phyloP scores from a whole-genome alignment of 257 asterid species.

The Ophiorrhiza pumila region DNA sequence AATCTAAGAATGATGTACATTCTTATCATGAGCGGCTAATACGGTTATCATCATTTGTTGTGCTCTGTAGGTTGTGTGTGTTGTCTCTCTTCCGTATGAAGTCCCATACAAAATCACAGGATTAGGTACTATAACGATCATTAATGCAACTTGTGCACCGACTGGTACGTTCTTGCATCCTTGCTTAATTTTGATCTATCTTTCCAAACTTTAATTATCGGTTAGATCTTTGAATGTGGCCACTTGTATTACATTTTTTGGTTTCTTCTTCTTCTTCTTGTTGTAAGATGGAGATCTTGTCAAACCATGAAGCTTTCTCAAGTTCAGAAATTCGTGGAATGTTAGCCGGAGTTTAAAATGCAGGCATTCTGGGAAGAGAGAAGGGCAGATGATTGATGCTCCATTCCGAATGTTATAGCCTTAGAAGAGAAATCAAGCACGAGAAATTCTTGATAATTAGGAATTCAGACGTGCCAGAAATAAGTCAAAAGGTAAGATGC shows the following conservation, averaged over 20 bases:
- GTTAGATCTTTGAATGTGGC: background rate
- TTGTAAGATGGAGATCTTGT: background rate
- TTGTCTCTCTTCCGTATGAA: conserved; percentile 49
- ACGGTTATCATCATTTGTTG: background rate
- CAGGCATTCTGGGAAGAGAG: background rate
- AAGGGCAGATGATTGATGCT: background rate
- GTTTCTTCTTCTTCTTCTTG: background rate
- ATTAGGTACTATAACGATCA: conserved; percentile 30
- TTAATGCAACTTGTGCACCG: background rate
- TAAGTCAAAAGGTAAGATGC: background rate
- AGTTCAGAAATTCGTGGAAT: background rate
- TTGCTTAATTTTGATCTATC: no score
- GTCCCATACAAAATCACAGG: conserved; percentile 27
- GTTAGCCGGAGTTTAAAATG: background rate
- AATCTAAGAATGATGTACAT: background rate
- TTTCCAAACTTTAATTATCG: background rate
- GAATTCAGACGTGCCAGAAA: background rate
- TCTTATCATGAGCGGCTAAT: background rate
- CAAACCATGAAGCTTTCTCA: background rate
- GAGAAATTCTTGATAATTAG: background rate
- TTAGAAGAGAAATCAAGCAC: background rate
- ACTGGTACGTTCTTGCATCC: background rate
- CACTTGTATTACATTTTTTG: background rate
- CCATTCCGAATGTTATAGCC: background rate
- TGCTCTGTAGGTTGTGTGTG: conserved; percentile 46